Percentiles rank a stretch among this genome's conserved stretches.
Conservation (phyloP, 1,139 yeast species). For the Geotrichum candidum region DNA sequence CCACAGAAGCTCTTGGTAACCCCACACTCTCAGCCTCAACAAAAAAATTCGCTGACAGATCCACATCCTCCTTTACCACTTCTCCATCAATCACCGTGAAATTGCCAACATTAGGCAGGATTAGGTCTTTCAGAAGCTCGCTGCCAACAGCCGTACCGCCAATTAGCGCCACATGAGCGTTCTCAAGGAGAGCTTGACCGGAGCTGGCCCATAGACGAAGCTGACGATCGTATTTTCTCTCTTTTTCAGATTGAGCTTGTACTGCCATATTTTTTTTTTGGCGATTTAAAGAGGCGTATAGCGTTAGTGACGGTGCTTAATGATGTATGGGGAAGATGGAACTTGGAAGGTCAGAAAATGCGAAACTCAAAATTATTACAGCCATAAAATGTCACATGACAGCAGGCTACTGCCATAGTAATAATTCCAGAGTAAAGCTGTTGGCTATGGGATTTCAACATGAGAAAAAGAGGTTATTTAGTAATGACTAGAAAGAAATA, state of each 20-base stretch:
- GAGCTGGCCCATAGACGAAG: conserved; percentile 76
- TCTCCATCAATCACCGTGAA: conserved; percentile 53
- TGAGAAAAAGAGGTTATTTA: neutral
- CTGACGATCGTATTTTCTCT: conserved; percentile 68
- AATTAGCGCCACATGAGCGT: conserved; percentile 56
- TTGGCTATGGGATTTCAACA: neutral
- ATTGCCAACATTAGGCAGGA: conserved; percentile 72
- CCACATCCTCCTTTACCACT: conserved; percentile 39
- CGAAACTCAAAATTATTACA: neutral
- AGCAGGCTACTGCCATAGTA: neutral
- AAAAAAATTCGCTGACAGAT: conserved; percentile 59
- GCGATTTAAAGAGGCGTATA: neutral
- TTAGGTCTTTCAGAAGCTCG: conserved; percentile 71
- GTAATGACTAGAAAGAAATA: neutral
- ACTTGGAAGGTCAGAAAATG: neutral
- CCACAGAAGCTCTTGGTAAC: conserved; percentile 37
- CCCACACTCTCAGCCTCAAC: conserved; percentile 46
- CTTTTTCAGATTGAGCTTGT: conserved; percentile 25
- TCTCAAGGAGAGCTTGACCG: conserved; percentile 63
- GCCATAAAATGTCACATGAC: neutral
- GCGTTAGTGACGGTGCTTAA: neutral
- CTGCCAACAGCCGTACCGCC: conserved; percentile 57
- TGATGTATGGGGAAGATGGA: neutral
- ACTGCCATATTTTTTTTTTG: neutral
- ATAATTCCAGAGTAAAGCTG: too few relatives aligned